Conservation (phyloP, 2,329 filamentous ascomycete species). For the Alternaria angustiovoidea region DNA sequence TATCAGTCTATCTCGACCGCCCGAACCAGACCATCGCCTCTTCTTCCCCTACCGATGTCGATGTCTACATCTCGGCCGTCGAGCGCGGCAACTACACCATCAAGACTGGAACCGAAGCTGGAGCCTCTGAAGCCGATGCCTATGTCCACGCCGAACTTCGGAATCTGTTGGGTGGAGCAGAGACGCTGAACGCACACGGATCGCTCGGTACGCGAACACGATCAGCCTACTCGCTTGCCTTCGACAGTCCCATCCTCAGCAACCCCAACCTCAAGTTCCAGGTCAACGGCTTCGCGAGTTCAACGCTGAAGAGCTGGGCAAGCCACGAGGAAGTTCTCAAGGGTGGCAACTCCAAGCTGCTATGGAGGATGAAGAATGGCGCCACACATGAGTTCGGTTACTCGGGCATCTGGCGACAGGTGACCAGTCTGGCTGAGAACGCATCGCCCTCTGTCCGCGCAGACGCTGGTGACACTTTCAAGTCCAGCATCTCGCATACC, state of each 20-base stretch:
- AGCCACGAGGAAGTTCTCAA: constrained; percentile 90
- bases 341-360: constrained; percentile 77
- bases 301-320: constrained; percentile 89
- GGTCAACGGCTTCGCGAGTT: constrained; percentile 80
- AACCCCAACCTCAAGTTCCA: constrained; percentile 83
- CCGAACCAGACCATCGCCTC: constrained; percentile 73
- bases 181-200: constrained; percentile 86
- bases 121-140: constrained; percentile 91
- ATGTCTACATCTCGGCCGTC: constrained; percentile 77
- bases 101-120: constrained; percentile 93
- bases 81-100: constrained; percentile 86
- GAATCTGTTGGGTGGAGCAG: constrained; percentile 93
- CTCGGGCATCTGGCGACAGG: constrained; percentile 83
- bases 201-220: constrained; percentile 89
- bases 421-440: constrained; percentile 77
- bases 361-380: constrained; percentile 71
- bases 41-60: constrained; percentile 77
- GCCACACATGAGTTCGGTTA: constrained; percentile 82
- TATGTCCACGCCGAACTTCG: constrained; percentile 87
- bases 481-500: constrained; percentile 83
- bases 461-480: constrained; percentile 90
- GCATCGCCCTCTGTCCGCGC: constrained; percentile 83
- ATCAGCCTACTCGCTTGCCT: constrained; percentile 86
- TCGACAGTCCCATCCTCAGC: constrained; percentile 82
- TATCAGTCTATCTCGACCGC: constrained; percentile 82